A percentile compares a stretch with the other conserved stretches of the same genome.
Evolutionary conservation across 2,329 filamentous ascomycete species (phyloP).

Genomic region (Penicillium digitatum): DNA sequence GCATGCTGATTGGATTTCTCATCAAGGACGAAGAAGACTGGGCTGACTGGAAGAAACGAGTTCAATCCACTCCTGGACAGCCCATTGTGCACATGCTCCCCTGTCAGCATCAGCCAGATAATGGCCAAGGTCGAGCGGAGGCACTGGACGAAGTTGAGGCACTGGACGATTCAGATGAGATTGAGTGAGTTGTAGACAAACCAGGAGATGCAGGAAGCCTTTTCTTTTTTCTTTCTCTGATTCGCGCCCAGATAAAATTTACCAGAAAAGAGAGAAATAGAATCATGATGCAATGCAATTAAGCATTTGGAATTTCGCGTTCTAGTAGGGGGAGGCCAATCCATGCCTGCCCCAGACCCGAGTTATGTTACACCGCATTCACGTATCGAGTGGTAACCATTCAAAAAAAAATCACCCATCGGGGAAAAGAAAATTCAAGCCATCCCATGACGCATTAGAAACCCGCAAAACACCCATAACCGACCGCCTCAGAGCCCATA

Average conservation of each 20-base stretch:
- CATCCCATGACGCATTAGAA: constrained; percentile 50
- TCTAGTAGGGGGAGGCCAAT: constrained; percentile 33
- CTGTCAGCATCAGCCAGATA: constrained; percentile 56
- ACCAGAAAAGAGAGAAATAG: constrained; percentile 5
- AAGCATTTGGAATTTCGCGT: constrained; percentile 37
- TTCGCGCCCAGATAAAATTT: background rate
- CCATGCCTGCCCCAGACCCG: constrained; percentile 35
- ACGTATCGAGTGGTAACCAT: constrained; percentile 42
- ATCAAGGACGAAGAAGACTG: constrained; percentile 81
- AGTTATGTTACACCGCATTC: constrained; percentile 47
- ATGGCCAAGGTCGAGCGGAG: constrained; percentile 58
- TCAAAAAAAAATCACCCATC: constrained; percentile 41
- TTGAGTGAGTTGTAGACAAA: constrained; percentile 3
- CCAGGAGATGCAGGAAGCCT: background rate
- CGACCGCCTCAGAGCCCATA: constrained; percentile 43
- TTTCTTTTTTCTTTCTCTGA: background rate
- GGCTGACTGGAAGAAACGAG: constrained; percentile 71
- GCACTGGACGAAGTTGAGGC: constrained; percentile 88
- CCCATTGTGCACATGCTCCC: constrained; percentile 80
- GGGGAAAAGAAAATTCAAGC: constrained; percentile 41
- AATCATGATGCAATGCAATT: constrained; percentile 25
- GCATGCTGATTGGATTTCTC: constrained; percentile 93
- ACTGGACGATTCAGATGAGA: constrained; percentile 64
- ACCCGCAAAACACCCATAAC: constrained; percentile 45
- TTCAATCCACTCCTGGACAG: constrained; percentile 74